A percentile compares a stretch with the other conserved stretches of the same genome.
phyloP scores from a whole-genome alignment of 257 asterid species.

The Solanum ossicruentum region DNA sequence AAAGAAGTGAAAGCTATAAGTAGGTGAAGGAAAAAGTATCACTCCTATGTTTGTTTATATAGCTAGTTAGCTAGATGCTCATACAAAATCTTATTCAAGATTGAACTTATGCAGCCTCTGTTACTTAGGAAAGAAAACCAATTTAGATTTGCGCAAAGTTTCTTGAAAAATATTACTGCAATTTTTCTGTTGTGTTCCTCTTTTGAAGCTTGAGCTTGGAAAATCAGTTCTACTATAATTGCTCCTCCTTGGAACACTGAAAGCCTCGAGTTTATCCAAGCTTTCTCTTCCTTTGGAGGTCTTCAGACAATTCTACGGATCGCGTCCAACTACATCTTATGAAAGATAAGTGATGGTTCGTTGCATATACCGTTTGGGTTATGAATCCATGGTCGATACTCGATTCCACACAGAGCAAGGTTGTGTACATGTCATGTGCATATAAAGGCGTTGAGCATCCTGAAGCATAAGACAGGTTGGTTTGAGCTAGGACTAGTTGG shows the following conservation, averaged over 20 bases:
- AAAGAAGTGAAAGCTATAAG: conserved; percentile 48
- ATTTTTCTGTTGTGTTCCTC: background rate
- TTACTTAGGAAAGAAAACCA: background rate
- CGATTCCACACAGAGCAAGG: background rate
- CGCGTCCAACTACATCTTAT: background rate
- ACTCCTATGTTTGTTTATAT: background rate
- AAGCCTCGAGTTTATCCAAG: background rate
- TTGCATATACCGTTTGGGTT: background rate
- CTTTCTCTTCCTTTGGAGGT: background rate
- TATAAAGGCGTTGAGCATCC: too few species aligned
- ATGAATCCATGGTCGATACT: background rate
- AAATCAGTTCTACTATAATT: background rate
- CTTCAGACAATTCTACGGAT: background rate
- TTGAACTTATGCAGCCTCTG: background rate
- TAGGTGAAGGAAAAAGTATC: background rate
- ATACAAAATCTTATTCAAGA: background rate
- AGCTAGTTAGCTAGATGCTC: background rate
- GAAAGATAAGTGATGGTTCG: background rate
- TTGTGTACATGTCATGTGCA: background rate
- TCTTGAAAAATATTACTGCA: background rate
- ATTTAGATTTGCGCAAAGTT: background rate
- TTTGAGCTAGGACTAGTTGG: too few species aligned
- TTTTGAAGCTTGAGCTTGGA: background rate
- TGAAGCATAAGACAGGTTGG: too few species aligned
- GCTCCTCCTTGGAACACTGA: background rate